Evolutionary conservation across 1,139 yeast species (phyloP).

Genomic region (Protomyces inouyei): DNA sequence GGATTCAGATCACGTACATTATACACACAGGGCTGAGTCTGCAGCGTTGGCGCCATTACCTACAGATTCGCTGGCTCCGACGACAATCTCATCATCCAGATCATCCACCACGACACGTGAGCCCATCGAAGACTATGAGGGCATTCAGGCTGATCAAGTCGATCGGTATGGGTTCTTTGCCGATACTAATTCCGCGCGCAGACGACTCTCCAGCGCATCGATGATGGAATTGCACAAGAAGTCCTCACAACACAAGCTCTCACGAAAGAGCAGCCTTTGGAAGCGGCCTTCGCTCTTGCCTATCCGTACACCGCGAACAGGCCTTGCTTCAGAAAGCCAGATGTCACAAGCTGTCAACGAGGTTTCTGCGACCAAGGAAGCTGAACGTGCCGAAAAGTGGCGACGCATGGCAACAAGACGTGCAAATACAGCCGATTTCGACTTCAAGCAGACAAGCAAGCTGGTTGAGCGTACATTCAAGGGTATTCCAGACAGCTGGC

Average conservation of each 20-base stretch:
- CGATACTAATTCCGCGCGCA: not conserved
- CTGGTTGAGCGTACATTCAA: slow-evolving; percentile 30
- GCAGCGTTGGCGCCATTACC: not conserved
- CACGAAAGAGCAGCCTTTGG: not conserved
- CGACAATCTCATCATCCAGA: not conserved
- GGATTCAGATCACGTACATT: not conserved
- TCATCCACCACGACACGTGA: not conserved
- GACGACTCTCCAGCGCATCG: slow-evolving; percentile 1
- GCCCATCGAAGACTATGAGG: slow-evolving; percentile 16
- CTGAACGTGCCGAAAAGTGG: slow-evolving; percentile 14
- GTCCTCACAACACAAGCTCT: not conserved
- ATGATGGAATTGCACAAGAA: not conserved
- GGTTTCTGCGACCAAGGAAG: not conserved
- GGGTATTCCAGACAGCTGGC: slow-evolving; percentile 35
- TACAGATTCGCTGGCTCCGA: not conserved
- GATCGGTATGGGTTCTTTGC: slow-evolving; percentile 22
- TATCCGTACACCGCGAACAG: not conserved
- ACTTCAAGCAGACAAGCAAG: slow-evolving; percentile 5
- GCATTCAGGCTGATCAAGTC: slow-evolving; percentile 3
- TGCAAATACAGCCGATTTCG: not conserved
- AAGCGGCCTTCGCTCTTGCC: not conserved
- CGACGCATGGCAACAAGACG: slow-evolving; percentile 6
- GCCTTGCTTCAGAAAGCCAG: not conserved
- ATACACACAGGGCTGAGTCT: not conserved
- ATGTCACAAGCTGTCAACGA: not conserved